Conservation (phyloP, 108 stramenopile genomes). For the Thalassiosira profunda region DNA sequence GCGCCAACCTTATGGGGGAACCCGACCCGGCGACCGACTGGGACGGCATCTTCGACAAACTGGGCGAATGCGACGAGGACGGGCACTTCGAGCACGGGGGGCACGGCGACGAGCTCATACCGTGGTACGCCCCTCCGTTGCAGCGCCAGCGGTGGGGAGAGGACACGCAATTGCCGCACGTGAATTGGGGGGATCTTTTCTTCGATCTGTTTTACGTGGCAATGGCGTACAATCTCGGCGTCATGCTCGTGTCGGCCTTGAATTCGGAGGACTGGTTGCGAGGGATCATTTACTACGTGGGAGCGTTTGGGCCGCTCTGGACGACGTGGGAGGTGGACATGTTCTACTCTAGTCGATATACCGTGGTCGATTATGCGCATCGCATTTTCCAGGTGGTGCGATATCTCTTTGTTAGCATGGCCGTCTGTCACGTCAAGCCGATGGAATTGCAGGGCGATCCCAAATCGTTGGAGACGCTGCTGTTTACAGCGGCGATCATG, state of each 20-base stretch:
- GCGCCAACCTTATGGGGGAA: no score
- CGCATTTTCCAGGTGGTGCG: conserved; percentile 24
- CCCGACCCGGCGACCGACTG: neutral
- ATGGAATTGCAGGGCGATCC: conserved; percentile 20
- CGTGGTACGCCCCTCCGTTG: conserved; percentile 45
- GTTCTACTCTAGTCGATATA: conserved; percentile 17
- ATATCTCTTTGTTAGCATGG: conserved; percentile 14
- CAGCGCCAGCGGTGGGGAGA: conserved; percentile 63
- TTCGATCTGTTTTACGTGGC: conserved; percentile 76
- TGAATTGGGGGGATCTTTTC: conserved; percentile 75
- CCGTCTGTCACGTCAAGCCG: conserved; percentile 25
- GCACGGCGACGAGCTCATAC: neutral
- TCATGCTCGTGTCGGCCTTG: conserved; percentile 10
- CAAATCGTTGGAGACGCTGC: conserved; percentile 4
- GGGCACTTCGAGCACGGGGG: conserved; percentile 18
- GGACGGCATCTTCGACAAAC: conserved; percentile 12
- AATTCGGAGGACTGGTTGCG: neutral
- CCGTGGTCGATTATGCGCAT: conserved; percentile 24
- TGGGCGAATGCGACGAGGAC: conserved; percentile 11
- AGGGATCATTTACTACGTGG: conserved; percentile 56
- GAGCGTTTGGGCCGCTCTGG: conserved; percentile 41
- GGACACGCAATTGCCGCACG: conserved; percentile 43
- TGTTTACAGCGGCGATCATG: conserved; percentile 10
- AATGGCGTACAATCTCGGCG: conserved; percentile 60
- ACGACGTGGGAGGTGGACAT: conserved; percentile 34